phyloP scores from a whole-genome alignment of 352 stramenopile genomes.

The Plasmopara muralis region DNA sequence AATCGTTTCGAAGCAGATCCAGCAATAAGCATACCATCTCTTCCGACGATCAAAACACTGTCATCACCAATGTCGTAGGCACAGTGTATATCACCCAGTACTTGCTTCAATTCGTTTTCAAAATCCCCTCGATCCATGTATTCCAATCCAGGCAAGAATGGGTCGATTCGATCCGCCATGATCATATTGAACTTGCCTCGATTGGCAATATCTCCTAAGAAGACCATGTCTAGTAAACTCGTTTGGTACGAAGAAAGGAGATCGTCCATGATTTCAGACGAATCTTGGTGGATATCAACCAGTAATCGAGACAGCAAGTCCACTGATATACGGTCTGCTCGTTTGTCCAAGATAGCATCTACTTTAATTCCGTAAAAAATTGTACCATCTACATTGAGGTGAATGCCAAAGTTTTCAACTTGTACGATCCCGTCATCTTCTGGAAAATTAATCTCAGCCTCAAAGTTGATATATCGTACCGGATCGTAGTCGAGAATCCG shows the following conservation, averaged over 20 bases:
- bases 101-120: slow-evolving; percentile 95
- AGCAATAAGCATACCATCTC: slow-evolving; percentile 89
- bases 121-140: slow-evolving; percentile 97
- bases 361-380: slow-evolving; percentile 80
- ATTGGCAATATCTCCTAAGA: slow-evolving; percentile 88
- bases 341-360: slow-evolving; percentile 92
- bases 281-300: slow-evolving; percentile 74
- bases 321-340: slow-evolving; percentile 93
- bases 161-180: slow-evolving; percentile 95
- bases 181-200: slow-evolving; percentile 96
- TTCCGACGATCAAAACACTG: slow-evolving; percentile 92
- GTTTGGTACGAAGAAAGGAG: slow-evolving; percentile 92
- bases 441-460: slow-evolving; percentile 94
- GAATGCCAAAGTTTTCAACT: slow-evolving; percentile 92
- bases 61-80: slow-evolving; percentile 93
- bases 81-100: slow-evolving; percentile 38
- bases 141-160: slow-evolving; percentile 92
- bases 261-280: slow-evolving; percentile 70
- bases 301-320: slow-evolving; percentile 91
- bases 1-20: slow-evolving; percentile 89
- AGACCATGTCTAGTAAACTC: slow-evolving; percentile 91
- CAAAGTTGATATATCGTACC: slow-evolving; percentile 97
- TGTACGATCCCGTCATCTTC: slow-evolving; percentile 91
- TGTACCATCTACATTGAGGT: slow-evolving; percentile 59
- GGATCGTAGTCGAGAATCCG: slow-evolving; percentile 94